Conservation (phyloP, 2,329 filamentous ascomycete genomes). For the Chaetothyriales sp. region DNA sequence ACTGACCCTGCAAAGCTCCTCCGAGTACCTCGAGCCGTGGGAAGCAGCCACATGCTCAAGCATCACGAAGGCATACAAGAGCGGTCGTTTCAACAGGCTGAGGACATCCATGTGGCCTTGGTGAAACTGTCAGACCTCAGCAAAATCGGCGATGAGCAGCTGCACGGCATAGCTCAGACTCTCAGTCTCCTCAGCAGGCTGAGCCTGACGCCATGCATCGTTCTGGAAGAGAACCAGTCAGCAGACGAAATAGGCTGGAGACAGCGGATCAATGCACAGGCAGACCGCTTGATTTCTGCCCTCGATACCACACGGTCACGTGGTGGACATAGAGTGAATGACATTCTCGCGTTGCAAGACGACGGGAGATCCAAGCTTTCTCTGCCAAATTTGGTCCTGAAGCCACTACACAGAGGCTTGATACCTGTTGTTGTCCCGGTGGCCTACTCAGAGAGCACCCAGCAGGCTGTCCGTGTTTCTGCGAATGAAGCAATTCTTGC, state of each 20-base stretch:
- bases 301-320: constrained; percentile 56
- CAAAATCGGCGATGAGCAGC: constrained; percentile 50
- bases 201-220: constrained; percentile 67
- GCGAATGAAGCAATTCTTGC: constrained; percentile 59
- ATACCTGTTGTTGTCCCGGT: constrained; percentile 58
- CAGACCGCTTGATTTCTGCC: constrained; percentile 58
- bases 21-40: constrained; percentile 42
- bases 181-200: constrained; percentile 70
- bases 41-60: constrained; percentile 47
- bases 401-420: constrained; percentile 52
- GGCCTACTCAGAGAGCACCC: constrained; percentile 42
- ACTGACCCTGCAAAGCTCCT: constrained; percentile 50
- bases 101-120: constrained; percentile 61
- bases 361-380: constrained; percentile 25
- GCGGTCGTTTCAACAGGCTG: constrained; percentile 24
- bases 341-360: constrained; percentile 33
- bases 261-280: constrained; percentile 46
- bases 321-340: constrained; percentile 55
- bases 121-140: constrained; percentile 72
- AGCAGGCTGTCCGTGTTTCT: constrained; percentile 35
- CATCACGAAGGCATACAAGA: constrained; percentile 33
- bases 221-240: constrained; percentile 46
- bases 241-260: constrained; percentile 29
- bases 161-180: constrained; percentile 68
- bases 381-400: constrained; percentile 44